Evolutionary conservation across 2,329 filamentous ascomycete genomes (phyloP).

Genomic region (Hymenoscyphus repandus): DNA sequence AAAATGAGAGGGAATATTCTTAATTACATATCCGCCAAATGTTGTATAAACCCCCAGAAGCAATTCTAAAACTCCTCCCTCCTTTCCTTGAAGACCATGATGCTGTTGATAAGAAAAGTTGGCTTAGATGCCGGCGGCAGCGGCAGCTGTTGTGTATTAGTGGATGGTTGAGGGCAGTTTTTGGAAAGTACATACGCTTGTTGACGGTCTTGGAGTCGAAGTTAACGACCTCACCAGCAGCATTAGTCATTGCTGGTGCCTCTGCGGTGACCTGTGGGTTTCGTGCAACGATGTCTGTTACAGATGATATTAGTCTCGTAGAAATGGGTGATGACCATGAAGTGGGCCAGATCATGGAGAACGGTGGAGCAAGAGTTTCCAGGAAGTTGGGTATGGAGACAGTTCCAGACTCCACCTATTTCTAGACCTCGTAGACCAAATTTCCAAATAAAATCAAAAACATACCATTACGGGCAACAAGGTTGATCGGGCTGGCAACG

Average conservation of each 20-base stretch:
- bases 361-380: not conserved
- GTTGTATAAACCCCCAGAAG: not conserved
- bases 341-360: not conserved
- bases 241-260: constrained; percentile 23
- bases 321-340: not conserved
- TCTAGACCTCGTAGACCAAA: constrained; percentile 1
- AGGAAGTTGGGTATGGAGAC: not conserved
- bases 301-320: not conserved
- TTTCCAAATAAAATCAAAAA: not conserved
- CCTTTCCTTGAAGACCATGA: not conserved
- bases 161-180: not conserved
- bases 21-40: not conserved
- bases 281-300: constrained; percentile 5
- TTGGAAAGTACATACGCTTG: constrained; percentile 13
- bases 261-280: constrained; percentile 14
- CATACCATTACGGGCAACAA: constrained; percentile 22
- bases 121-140: constrained; percentile 2
- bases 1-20: not conserved
- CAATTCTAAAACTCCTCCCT: not conserved
- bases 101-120: not conserved
- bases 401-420: not conserved
- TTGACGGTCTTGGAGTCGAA: constrained; percentile 23
- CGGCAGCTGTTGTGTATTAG: not conserved
- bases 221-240: constrained; percentile 20
- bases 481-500: constrained; percentile 20